A percentile compares a stretch with the other conserved stretches of the same genome.
Evolutionary conservation across 2,329 filamentous ascomycete species (phyloP).

Genomic region (Fusarium mexicanum): DNA sequence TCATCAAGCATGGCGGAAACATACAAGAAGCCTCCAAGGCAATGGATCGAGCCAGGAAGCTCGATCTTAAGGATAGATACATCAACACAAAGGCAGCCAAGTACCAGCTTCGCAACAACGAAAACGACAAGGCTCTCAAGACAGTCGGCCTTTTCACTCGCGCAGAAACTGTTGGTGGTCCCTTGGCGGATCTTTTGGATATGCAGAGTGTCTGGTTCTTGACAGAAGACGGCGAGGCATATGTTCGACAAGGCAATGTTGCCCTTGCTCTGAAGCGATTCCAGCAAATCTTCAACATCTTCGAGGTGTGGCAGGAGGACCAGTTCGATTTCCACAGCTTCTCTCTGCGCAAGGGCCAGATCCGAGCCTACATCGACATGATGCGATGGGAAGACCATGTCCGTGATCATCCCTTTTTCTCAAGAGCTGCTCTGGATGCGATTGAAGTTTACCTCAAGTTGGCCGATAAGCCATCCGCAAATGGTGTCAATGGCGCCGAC

Average conservation of each 20-base stretch:
- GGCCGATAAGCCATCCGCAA: conserved; percentile 76
- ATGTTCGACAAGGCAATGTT: conserved; percentile 81
- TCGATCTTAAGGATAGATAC: conserved; percentile 92
- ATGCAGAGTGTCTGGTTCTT: conserved; percentile 99
- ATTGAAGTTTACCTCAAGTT: conserved; percentile 83
- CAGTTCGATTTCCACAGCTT: conserved; percentile 99
- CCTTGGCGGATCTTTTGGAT: conserved; percentile 89
- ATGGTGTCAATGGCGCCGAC: conserved; percentile 68
- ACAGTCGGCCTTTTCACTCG: conserved; percentile 95
- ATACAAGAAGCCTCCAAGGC: conserved; percentile 80
- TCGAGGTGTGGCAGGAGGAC: conserved; percentile 97
- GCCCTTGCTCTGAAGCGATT: conserved; percentile 93
- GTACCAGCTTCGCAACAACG: conserved; percentile 92
- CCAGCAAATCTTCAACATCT: conserved; percentile 88
- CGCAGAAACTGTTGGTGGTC: conserved; percentile 87
- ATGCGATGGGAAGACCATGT: conserved; percentile 93
- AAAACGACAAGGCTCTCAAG: conserved; percentile 85
- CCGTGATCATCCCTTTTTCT: conserved; percentile 93
- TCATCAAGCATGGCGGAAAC: conserved; percentile 91
- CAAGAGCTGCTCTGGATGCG: conserved; percentile 82
- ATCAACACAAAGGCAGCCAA: conserved; percentile 99
- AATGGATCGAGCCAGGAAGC: conserved; percentile 86
- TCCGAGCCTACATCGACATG: conserved; percentile 95
- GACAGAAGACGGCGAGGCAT: conserved; percentile 93
- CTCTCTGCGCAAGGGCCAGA: conserved; percentile 95